phyloP scores from a whole-genome alignment of 306 rosid genomes.

The Hippophae tibetana region DNA sequence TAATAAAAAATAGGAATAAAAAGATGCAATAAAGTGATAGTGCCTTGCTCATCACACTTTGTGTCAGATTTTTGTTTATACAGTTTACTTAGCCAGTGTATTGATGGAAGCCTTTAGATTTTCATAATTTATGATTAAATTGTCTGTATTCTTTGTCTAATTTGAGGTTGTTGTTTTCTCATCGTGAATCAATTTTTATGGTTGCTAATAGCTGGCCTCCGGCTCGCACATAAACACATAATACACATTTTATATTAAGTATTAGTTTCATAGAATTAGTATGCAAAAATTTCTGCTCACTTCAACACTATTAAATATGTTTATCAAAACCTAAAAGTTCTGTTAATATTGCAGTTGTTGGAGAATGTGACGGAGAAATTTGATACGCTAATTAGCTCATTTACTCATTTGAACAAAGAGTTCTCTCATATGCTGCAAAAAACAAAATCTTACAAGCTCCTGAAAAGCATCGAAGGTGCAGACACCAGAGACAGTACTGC shows the following conservation, averaged over 20 bases:
- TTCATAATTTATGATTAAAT: too few species aligned
- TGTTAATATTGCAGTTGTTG: constrained; percentile 58
- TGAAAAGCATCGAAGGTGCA: constrained; percentile 57
- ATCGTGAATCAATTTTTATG: not conserved
- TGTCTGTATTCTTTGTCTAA: too few species aligned
- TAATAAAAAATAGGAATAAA: too few species aligned
- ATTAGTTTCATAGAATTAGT: constrained; percentile 3
- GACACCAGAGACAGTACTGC: constrained; percentile 52
- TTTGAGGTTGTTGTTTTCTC: too few species aligned
- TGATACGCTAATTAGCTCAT: constrained; percentile 60
- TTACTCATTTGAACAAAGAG: constrained; percentile 86
- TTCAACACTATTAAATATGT: not conserved
- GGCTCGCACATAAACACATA: not conserved
- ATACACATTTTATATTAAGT: too few species aligned
- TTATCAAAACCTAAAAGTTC: constrained; percentile 12
- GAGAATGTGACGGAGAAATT: constrained; percentile 73
- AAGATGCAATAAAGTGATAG: too few species aligned
- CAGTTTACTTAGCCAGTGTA: too few species aligned
- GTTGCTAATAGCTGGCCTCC: not conserved
- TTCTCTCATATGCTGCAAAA: constrained; percentile 73
- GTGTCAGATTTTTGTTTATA: too few species aligned
- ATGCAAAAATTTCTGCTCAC: not conserved
- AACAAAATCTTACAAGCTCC: constrained; percentile 63
- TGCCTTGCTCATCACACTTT: too few species aligned
- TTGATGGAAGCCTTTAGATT: too few species aligned